A percentile compares a stretch with the other conserved stretches of the same genome.
Conservation (phyloP, 495 filamentous ascomycete genomes). For the Polyplosphaeria fusca region DNA sequence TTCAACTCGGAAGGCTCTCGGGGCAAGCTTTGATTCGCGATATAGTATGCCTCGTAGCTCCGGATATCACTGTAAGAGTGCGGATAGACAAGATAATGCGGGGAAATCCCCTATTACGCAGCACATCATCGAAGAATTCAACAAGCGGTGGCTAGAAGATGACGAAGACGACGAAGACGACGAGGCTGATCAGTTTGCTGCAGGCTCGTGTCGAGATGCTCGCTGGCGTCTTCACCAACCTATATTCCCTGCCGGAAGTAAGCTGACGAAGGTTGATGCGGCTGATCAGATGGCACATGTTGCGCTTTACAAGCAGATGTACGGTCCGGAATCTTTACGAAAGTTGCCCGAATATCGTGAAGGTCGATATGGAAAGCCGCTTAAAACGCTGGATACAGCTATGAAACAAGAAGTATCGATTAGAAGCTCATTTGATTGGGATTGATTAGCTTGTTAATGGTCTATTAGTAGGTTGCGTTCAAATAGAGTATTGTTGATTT, state of each 20-base stretch:
- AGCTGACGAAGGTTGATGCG: background rate
- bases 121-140: constrained; percentile 12
- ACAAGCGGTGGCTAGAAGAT: constrained; percentile 4
- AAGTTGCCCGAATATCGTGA: background rate
- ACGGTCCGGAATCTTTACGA: background rate
- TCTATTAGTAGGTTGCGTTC: too few species aligned
- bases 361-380: background rate
- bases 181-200: constrained; percentile 2
- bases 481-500: background rate
- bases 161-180: constrained; percentile 8
- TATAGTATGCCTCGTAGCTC: too few species aligned
- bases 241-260: background rate
- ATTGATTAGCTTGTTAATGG: too few species aligned
- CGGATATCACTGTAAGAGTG: too few species aligned
- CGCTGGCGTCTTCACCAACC: background rate
- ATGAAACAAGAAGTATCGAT: too few species aligned
- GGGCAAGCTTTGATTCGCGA: too few species aligned
- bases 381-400: background rate
- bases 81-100: too few species aligned
- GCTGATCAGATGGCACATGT: background rate
- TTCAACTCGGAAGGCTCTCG: too few species aligned
- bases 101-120: background rate
- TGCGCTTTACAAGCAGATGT: background rate
- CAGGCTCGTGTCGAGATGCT: background rate
- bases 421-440: background rate